phyloP scores from a whole-genome alignment of 164 flowering plant species.

The Dillenia suffruticosa region DNA sequence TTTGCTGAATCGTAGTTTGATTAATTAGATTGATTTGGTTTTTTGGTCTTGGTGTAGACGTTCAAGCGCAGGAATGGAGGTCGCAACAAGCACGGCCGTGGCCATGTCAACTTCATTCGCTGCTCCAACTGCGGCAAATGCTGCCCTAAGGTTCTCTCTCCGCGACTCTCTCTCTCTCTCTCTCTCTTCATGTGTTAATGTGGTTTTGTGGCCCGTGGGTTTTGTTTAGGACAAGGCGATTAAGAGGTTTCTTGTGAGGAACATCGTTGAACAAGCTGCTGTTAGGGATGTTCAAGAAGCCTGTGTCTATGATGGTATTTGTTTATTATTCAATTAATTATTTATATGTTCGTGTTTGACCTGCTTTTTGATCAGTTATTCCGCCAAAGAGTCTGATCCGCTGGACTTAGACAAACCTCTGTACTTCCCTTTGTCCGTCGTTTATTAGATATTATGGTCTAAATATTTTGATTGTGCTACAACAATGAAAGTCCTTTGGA shows the following conservation, averaged over 20 bases:
- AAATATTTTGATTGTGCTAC: too few relatives aligned
- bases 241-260: constrained; percentile 5
- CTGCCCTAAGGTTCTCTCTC: constrained; percentile 7
- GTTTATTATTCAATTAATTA: too few relatives aligned
- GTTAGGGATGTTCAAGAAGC: constrained; percentile 11
- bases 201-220: neutral
- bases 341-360: too few relatives aligned
- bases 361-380: too few relatives aligned
- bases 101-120: constrained; percentile 9
- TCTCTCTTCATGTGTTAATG: neutral
- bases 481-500: too few relatives aligned
- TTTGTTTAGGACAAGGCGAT: constrained; percentile 5
- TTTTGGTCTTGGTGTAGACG: neutral
- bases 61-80: constrained; percentile 9
- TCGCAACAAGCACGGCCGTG: constrained; percentile 7
- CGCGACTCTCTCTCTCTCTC: neutral
- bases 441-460: too few relatives aligned
- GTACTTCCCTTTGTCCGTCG: too few relatives aligned
- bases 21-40: too few relatives aligned
- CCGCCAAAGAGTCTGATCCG: too few relatives aligned
- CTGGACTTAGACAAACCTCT: too few relatives aligned
- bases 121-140: constrained; percentile 11
- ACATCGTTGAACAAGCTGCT: constrained; percentile 9
- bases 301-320: constrained; percentile 5
- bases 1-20: too few relatives aligned